Percentiles rank a stretch among this genome's conserved stretches.
phyloP scores from a whole-genome alignment of 1,284 basidiomycete species.

The Malassezia globosa region DNA sequence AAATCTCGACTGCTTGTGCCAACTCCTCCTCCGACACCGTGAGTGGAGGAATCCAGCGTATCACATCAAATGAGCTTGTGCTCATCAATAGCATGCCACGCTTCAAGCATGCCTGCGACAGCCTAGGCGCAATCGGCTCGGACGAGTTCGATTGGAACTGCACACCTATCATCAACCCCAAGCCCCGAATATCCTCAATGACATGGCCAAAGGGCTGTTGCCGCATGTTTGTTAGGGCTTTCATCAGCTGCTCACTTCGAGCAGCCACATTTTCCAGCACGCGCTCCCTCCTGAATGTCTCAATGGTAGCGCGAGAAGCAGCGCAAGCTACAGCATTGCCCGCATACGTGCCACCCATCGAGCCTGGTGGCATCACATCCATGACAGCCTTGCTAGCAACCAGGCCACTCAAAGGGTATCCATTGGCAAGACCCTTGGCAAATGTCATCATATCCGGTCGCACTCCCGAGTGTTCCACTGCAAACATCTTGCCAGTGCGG shows the following conservation, averaged over 20 bases:
- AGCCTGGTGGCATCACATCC: slow-evolving; percentile 65
- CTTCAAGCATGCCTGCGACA: slow-evolving; percentile 32
- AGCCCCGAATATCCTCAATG: slow-evolving; percentile 41
- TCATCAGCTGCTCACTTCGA: slow-evolving; percentile 32
- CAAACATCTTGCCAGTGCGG: slow-evolving; percentile 69
- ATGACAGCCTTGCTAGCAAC: slow-evolving; percentile 71
- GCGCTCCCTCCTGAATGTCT: slow-evolving; percentile 33
- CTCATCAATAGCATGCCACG: slow-evolving; percentile 38
- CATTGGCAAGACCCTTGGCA: slow-evolving; percentile 88
- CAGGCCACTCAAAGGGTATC: slow-evolving; percentile 81
- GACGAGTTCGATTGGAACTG: slow-evolving; percentile 24
- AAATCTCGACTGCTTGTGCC: slow-evolving; percentile 27
- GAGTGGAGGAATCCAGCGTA: slow-evolving; percentile 41
- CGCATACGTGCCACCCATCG: slow-evolving; percentile 55
- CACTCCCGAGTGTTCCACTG: slow-evolving; percentile 59
- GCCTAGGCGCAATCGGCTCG: slow-evolving; percentile 26
- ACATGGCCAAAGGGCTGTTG: slow-evolving; percentile 23
- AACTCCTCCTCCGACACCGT: slow-evolving; percentile 35
- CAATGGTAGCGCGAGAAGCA: slow-evolving; percentile 31
- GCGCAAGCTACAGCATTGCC: slow-evolving; percentile 42
- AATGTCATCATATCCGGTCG: slow-evolving; percentile 76
- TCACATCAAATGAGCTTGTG: slow-evolving; percentile 37
- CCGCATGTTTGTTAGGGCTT: slow-evolving; percentile 23
- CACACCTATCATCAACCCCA: slow-evolving; percentile 41
- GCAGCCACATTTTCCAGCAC: slow-evolving; percentile 38